Percentiles rank a stretch among this genome's conserved stretches.
These are phyloP conservation scores for Leccinum sublutescens DNA, from an alignment of 768 basidiomycete genomes.

Conservation along the genomic window DNA sequence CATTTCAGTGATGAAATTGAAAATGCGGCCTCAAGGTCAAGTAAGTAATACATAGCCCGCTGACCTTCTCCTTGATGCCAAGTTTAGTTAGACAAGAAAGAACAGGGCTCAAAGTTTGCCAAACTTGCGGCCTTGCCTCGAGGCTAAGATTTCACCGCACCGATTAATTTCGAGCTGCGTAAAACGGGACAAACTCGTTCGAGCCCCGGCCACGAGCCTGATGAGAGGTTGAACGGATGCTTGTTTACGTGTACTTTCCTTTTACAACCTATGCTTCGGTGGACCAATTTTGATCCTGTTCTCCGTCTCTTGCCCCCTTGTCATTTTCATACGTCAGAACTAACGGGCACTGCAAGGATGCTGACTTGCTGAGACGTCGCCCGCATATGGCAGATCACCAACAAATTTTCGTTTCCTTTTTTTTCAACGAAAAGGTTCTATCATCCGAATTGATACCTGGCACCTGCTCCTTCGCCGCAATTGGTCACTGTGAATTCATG, in stretches of 20 bases:
- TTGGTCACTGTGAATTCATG: not conserved
- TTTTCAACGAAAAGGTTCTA: not conserved
- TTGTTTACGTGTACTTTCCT: slow-evolving; percentile 3
- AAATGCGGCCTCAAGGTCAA: not conserved
- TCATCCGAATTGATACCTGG: not conserved
- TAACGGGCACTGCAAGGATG: not conserved
- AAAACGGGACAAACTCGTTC: not conserved
- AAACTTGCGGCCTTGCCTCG: not conserved
- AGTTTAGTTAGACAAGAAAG: not conserved
- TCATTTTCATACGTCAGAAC: not conserved
- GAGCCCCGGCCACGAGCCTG: slow-evolving; percentile 8
- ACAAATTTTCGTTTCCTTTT: not conserved
- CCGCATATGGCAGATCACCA: not conserved
- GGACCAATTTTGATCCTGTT: slow-evolving; percentile 2
- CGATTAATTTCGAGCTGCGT: not conserved
- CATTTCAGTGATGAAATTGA: not conserved
- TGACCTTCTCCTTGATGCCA: not conserved
- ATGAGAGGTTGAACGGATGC: not conserved
- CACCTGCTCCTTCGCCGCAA: not conserved
- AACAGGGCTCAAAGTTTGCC: not conserved
- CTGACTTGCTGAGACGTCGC: not conserved
- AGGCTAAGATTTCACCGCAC: not conserved
- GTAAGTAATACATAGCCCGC: not conserved
- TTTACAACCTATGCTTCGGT: not conserved
- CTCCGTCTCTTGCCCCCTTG: not conserved